These are phyloP conservation scores for Scheffersomyces segobiensis DNA, from an alignment of 1,139 yeast genomes.

Conservation along the genomic window DNA sequence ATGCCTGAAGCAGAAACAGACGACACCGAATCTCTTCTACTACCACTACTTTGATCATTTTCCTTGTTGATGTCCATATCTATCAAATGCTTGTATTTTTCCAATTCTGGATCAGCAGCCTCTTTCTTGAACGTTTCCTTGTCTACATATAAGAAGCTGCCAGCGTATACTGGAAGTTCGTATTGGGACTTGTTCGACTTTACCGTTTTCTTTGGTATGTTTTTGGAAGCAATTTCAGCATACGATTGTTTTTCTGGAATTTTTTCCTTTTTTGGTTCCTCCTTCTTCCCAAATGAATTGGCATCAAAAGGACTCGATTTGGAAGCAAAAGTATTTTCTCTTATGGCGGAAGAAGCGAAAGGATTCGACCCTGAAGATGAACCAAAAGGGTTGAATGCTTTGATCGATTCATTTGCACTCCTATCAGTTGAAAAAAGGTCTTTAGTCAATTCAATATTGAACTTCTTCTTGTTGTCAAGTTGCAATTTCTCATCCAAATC, in stretches of 20 bases:
- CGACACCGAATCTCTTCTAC: conserved; percentile 17
- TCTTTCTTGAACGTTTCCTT: conserved; percentile 53
- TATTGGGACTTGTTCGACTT: conserved; percentile 4
- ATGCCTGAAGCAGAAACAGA: conserved; percentile 21
- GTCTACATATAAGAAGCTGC: conserved; percentile 69
- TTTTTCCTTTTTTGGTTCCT: conserved; percentile 6
- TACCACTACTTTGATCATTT: conserved; percentile 4
- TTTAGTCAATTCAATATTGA: conserved; percentile 44
- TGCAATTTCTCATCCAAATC: conserved; percentile 22
- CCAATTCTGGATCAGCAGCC: conserved; percentile 39
- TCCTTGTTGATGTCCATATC: conserved; percentile 34
- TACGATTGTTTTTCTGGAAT: conserved; percentile 15
- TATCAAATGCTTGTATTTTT: conserved; percentile 50
- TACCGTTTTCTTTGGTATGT: conserved; percentile 11
- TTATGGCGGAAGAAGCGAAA: conserved; percentile 11
- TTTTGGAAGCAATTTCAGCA: conserved; percentile 25
- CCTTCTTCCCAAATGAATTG: conserved; percentile 5
- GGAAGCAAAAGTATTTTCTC: conserved; percentile 8
- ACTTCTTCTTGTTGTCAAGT: conserved; percentile 22
- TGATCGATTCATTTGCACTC: neutral
- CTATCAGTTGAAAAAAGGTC: conserved; percentile 34
- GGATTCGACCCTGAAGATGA: conserved; percentile 19
- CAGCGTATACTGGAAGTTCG: conserved; percentile 55
- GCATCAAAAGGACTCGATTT: conserved; percentile 36
- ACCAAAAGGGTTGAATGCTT: conserved; percentile 31